Evolutionary conservation across 768 basidiomycete genomes (phyloP).

Genomic region (Dioszegia hungarica): DNA sequence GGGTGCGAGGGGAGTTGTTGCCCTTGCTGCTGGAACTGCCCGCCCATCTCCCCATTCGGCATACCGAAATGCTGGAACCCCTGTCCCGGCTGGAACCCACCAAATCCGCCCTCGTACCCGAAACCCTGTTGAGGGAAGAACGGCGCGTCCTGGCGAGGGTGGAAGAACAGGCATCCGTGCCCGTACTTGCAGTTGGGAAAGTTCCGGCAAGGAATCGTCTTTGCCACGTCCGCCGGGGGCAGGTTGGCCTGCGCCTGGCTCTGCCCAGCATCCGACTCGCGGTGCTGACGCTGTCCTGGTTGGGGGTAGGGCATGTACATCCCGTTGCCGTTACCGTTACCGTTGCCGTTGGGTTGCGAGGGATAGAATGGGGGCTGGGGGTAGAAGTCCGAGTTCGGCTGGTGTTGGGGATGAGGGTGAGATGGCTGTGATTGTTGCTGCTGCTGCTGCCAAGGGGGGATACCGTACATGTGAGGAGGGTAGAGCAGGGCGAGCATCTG

Average conservation of each 20-base stretch:
- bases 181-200: slow-evolving; percentile 51
- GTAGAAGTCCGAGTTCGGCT: slow-evolving; percentile 23
- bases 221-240: slow-evolving; percentile 47
- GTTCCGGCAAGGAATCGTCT: slow-evolving; percentile 50
- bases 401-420: neutral
- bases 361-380: slow-evolving; percentile 22
- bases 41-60: neutral
- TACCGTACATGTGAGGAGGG: slow-evolving; percentile 37
- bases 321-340: too few relatives aligned
- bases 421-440: neutral
- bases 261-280: slow-evolving; percentile 3
- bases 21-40: neutral
- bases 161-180: slow-evolving; percentile 46
- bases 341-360: slow-evolving; percentile 4
- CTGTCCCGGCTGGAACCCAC: slow-evolving; percentile 9
- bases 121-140: slow-evolving; percentile 17
- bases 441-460: slow-evolving; percentile 32
- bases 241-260: slow-evolving; percentile 26
- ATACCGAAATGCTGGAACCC: neutral
- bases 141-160: slow-evolving; percentile 21
- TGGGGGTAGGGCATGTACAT: slow-evolving; percentile 22
- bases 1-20: neutral
- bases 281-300: neutral
- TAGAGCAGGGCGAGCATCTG: slow-evolving; percentile 43
- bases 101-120: slow-evolving; percentile 23